These are phyloP conservation scores for Bipolaris victoriae DNA, from an alignment of 2,329 filamentous ascomycete species.

Conservation along the genomic window DNA sequence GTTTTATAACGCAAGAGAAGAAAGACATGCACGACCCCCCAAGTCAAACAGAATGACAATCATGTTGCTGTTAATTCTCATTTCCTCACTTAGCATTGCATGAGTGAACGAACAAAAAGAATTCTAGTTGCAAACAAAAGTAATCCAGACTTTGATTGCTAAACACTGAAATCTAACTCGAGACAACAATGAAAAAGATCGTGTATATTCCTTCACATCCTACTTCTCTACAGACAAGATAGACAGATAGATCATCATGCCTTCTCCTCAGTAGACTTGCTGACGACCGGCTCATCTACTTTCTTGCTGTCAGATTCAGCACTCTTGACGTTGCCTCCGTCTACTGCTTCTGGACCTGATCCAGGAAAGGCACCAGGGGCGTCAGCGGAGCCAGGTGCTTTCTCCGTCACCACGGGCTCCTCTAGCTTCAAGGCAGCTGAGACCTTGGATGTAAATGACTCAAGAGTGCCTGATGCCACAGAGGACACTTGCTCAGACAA, in stretches of 20 bases:
- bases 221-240: background rate
- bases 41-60: too few relatives aligned
- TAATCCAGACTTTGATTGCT: too few relatives aligned
- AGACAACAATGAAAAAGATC: too few relatives aligned
- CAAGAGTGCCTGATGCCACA: slow-evolving; percentile 5
- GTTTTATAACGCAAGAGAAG: too few relatives aligned
- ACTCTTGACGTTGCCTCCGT: slow-evolving; percentile 8
- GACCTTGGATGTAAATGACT: slow-evolving; percentile 5
- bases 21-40: too few relatives aligned
- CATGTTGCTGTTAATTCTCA: too few relatives aligned
- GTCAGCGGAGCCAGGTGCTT: slow-evolving; percentile 22
- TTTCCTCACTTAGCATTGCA: too few relatives aligned
- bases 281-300: background rate
- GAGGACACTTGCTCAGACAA: slow-evolving; percentile 8
- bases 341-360: slow-evolving; percentile 12
- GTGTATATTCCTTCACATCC: too few relatives aligned
- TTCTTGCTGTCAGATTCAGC: slow-evolving; percentile 16
- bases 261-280: slow-evolving; percentile 5
- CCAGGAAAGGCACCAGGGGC: slow-evolving; percentile 32
- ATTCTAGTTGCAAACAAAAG: too few relatives aligned
- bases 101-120: too few relatives aligned
- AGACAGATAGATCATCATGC: background rate
- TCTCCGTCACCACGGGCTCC: slow-evolving; percentile 21
- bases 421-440: slow-evolving; percentile 10
- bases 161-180: too few relatives aligned